Evolutionary conservation across 1,139 yeast genomes (phyloP), one percentile per base, ranked within the genome.

Genomic region (Lipomyces yarrowii): DNA sequence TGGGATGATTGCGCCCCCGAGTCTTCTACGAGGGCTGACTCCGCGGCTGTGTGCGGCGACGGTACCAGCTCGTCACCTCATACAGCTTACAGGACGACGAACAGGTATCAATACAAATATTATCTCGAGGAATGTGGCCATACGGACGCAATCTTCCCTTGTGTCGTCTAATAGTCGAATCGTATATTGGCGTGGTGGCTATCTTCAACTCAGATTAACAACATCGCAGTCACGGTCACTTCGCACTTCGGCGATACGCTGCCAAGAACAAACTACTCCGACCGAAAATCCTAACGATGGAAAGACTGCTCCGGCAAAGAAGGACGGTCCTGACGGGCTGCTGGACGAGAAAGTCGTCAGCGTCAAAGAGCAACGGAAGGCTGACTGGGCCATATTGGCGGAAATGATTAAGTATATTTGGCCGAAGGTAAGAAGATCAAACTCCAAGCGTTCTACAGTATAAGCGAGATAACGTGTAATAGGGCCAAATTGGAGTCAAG

Each of bases 401-500:
- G 71, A 71, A 42, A 71, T 71, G 73, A 60, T 67, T 6, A 65
- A 86, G 56, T 94, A 96, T 67, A 84, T 94, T 33, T 94, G 99
- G 99, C 99, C 99, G 33, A 79, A 80, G 69, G 69, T 62, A 65
- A 8, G 54, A 21, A n/a, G 11, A 35, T 15, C 26, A 8, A 37
- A 11, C 52, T 15, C 18, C 30, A 26, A 26, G 3, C 4, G 37
- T 21, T 11, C 32, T n/a, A 53, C 11, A 23, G 18, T 26, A 26
- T 37, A 37, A 26, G 11, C 13, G 55, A 32, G 18, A 26, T 48
- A 54, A 15, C 26, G 21, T 10, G 21, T 35, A 48, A 26, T 23
- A 63, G 72, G 82, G 87, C 71, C 88, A 90, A 70, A 80, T 85
- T 4, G 83, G 87, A 61, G 91, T 91, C 70, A 89, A 87, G 74